phyloP scores from a whole-genome alignment of 306 rosid species.

The Vachellia collinsii region DNA sequence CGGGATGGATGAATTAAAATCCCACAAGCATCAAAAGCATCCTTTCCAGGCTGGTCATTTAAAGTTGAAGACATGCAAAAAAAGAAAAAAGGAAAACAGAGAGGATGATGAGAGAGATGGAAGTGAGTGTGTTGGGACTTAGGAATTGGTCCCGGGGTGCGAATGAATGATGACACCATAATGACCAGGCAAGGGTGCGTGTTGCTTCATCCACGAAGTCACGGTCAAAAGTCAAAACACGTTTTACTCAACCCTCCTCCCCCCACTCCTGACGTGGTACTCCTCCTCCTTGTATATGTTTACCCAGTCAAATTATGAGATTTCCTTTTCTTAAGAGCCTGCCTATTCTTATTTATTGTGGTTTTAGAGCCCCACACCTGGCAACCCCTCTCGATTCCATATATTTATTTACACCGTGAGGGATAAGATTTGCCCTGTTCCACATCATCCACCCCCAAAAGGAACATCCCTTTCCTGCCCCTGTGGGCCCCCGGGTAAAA shows the following conservation, averaged over 20 bases:
- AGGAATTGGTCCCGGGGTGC: not conserved
- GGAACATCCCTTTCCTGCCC: not conserved
- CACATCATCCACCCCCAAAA: not conserved
- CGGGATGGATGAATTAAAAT: not conserved
- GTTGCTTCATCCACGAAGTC: not conserved
- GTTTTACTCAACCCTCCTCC: too few relatives aligned
- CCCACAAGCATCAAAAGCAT: not conserved
- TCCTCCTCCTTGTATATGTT: not conserved
- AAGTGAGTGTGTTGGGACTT: not conserved
- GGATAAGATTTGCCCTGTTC: not conserved
- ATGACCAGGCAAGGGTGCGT: not conserved
- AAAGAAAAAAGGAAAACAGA: too few relatives aligned
- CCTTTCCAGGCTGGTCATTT: not conserved
- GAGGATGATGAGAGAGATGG: not conserved
- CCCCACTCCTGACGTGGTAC: too few relatives aligned
- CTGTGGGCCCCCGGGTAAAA: not conserved
- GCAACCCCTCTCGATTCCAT: not conserved
- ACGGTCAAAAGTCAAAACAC: not conserved
- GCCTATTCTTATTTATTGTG: not conserved
- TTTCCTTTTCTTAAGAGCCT: not conserved
- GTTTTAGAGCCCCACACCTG: not conserved
- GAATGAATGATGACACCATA: not conserved
- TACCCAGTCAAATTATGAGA: not conserved
- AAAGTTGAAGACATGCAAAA: not conserved
- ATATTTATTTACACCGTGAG: not conserved